Evolutionary conservation across 176 grass and related monocot genomes (phyloP), one percentile per base, ranked within the genome.

Genomic region (Canna indica): DNA sequence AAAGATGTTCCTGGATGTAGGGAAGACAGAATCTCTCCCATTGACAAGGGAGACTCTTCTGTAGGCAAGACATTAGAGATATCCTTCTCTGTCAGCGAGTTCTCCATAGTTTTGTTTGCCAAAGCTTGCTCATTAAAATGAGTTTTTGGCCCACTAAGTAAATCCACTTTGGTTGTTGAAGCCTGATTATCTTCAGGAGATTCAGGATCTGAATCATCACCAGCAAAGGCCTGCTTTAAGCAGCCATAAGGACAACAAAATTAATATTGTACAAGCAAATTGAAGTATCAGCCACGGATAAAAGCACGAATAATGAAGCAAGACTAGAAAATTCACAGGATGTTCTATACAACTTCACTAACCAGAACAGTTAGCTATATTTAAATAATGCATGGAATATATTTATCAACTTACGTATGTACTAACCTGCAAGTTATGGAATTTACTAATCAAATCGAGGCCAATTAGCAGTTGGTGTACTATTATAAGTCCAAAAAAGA

Each of bases 11-110:
- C 90, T 64, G 78, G 82, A 83, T 99, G 86, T 77, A 99, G 81
- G 45, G 95, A 94, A 73, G 87, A 90, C 63, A 99, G 78, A 59
- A 99, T 99, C 27, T 90, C 95, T 90, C 95, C 95, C 90, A 99
- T 93, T 52, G 87, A 99, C 62, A 99, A 74, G 20, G 82, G 80
- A 72, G 73, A 82, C 58, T 90, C 95, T 48, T 79, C 73, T 67
- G 56, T 77, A 69, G 73, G 66, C 24, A 77, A 76, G 15, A 62
- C 62, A 78, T 50, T 77, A 78, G 80, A 68, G 60, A 74, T 27
- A 74, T 78, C 81, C 38, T 83, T 90, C 54, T 79, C 88, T 79
- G 57, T 79, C 2, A 38, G 62, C 60, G 81, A 65, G 72, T 64
- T 85, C 59, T 88, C 79, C 61, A 33, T 58, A 73, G 22, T 44